Evolutionary conservation across 805 yeast species (phyloP), one percentile per base, ranked within the genome.

Genomic region (Starmerella tilneyi): DNA sequence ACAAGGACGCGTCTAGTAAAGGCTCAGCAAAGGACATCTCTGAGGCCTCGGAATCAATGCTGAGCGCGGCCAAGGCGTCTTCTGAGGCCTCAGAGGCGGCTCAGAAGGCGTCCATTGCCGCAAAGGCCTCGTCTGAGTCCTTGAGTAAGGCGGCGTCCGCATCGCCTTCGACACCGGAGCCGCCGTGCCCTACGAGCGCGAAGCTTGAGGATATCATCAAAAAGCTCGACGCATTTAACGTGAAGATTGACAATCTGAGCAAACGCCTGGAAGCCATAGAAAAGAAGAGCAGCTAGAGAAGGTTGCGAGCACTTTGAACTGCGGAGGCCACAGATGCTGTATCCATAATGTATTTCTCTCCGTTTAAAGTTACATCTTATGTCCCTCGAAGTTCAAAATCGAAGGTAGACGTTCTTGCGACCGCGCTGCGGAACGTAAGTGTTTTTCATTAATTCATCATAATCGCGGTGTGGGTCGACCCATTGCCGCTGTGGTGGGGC

Each of bases 371-470:
- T 11, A 8, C 11, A 24, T 8, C 11, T 9, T 11, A 24, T 24
- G 11, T 8, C 8, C 20, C 40, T 12, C 11, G 20, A 9, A 5
- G 5, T 19, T 41, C 24, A 50, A 13, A 46, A 38, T 19, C 44
- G 30, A 5, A 55, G 38, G 22, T 47, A 38, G 12, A 51, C 19
- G 29, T 50, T 36, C 34, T 51, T 53, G 16, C 56, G 47, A 11
- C 57, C 58, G 17, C 48, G 43, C 22, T 52, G 47, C 3, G 56
- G 43, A 23, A 53, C 56, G 27, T 46, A 49, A 2, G 57, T 51
- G 15, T 49, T 45, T 20, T 31, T 36, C 52, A 55, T 30, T 8
- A 56, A 24, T 24, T 50, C 52, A 13, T 54, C 56, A n/a, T 23
- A 41, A 15, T 50, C 53, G 26, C 48, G 52, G 21, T 26, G 36